Base-by-base conservation (phyloP, 805 yeast genomes). In the Spathaspora arborariae region DNA sequence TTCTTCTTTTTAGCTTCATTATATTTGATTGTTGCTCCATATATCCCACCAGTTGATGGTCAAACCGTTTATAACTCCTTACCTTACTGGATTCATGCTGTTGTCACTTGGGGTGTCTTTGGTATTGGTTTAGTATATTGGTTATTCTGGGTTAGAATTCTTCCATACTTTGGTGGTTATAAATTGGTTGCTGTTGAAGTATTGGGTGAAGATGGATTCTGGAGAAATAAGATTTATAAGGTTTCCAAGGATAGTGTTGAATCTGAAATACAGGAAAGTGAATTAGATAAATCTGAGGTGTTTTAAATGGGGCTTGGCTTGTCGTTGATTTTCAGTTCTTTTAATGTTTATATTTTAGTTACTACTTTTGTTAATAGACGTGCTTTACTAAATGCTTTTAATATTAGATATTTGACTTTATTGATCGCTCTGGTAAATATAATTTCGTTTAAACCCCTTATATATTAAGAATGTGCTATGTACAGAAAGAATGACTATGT, bases 11-110 rank as follows among this genome's bases (percentile, higher is more conserved):
- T 86, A 44, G 74, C 88, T 8, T 82, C 88, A 10, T 56, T 84
- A 24, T 87, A 85, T 60, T 71, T 87, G 57, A 75, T 85, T 45
- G 78, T 80, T 47, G 91, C 92, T 26, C 95, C 95, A 42, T 87
- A 84, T 60, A 75, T 87, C 51, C 89, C 94, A 39, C 95, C 95
- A 41, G 59, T 72, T 18, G 71, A 58, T 16, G 86, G 84, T 30
- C 84, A 85, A 65, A 72, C 76, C 33, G 90, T 87, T 45, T 87
- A 87, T 72, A 64, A 79, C n/a, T 53, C 62, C 42, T 68, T 87
- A 56, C 95, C 95, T 22, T 87, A 87, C 68, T 87, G 81, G 75
- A 74, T 82, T 47, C 91, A 85, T 62, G 82, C 89, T 60, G 94
- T 86, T 42, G 88, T 85, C n/a, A 83, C 90, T 10, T 78, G 89